A percentile compares a stretch with the other conserved stretches of the same genome.
Evolutionary conservation across 139 green algal genomes (phyloP).

Genomic region (Ulvella scutata): DNA sequence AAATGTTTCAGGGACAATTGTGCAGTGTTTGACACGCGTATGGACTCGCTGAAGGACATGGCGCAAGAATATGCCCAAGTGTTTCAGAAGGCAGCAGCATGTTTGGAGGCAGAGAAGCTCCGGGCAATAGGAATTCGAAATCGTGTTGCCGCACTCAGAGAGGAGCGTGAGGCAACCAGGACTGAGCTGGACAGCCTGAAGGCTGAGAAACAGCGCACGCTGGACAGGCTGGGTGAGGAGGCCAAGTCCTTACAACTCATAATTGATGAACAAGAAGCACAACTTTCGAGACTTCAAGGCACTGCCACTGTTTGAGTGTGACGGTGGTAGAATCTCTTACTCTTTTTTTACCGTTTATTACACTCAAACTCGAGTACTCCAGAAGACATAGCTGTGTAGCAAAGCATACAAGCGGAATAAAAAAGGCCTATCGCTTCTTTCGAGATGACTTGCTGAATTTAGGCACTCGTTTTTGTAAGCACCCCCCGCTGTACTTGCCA

Average conservation of each 20-base stretch:
- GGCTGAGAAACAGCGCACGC: neutral
- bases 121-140: neutral
- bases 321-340: neutral
- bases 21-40: neutral
- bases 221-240: neutral
- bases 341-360: neutral
- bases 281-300: neutral
- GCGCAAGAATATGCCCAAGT: neutral
- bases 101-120: neutral
- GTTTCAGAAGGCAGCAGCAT: neutral
- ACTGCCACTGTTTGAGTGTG: neutral
- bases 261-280: neutral
- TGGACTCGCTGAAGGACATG: neutral
- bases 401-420: neutral
- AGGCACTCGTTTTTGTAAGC: neutral
- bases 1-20: neutral
- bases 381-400: neutral
- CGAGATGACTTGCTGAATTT: neutral
- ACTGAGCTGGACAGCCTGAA: neutral
- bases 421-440: neutral
- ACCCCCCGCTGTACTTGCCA: neutral
- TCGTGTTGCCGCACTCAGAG: neutral
- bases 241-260: neutral
- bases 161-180: neutral
- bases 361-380: neutral